Base-by-base conservation (phyloP, 441 rosid species). In the Gossypium lobatum region DNA sequence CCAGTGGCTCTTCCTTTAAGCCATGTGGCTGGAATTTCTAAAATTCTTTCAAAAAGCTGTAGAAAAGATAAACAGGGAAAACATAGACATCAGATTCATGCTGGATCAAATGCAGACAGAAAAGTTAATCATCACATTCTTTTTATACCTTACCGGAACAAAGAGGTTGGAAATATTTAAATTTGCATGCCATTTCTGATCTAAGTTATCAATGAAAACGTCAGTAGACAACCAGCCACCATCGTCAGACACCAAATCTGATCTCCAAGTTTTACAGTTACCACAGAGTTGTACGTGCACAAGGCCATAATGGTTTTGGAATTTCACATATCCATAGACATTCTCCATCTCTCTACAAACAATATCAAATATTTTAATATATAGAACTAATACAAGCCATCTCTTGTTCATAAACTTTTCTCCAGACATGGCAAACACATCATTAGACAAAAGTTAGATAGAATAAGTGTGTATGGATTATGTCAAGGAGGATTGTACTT, bases 171-270 rank as follows among this genome's bases (percentile, higher is more conserved):
- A 84, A 26, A 88, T 75, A 80, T 93, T 96, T 75, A 96, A 82
- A 85, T 96, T 96, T 64, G 96, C 97, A 84, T 96, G 99, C 99
- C 99, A 96, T 53, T 87, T 86, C 85, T 89, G 98, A 86, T 89
- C 98, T 23, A 96, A 78, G 72, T 57, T 85, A 74, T 96, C 98
- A 45, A 91, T 97, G 79, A 96, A 96, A 83, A 70, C 61, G 88
- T 96, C 97, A 1, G 85, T 88, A 69, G 98, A 90, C 84, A 96
- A 82, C 88, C 93, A 92, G 80, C 99, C 99, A 75, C 99, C 99
- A 83, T 88, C 92, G 82, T 86, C 97, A 79, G 96, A 88, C 61
- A 80, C 67, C 69, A 69, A 80, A 81, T 88, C 93, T 78, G 94
- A 90, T 84, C 92, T 85, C 99, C 98, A 96, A 87, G 86, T 91